Percentiles rank a stretch among this genome's conserved stretches.
phyloP scores from a whole-genome alignment of 257 asterid species.

The Plectranthus barbatus region DNA sequence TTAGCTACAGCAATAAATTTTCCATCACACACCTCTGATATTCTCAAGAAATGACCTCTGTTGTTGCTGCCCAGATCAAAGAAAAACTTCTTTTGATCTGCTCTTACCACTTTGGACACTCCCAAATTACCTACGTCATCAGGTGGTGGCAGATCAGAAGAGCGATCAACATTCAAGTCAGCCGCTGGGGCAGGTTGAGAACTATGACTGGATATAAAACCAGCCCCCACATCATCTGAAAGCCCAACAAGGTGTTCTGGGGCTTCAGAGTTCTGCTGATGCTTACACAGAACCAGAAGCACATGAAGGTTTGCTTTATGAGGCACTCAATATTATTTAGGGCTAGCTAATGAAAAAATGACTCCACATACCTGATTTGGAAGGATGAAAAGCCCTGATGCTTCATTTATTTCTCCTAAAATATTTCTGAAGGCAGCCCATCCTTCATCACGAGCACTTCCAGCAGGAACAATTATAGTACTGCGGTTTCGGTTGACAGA shows the following conservation, averaged over 20 bases:
- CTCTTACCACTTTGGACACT: slow-evolving; percentile 87
- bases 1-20: background rate
- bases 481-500: slow-evolving; percentile 97
- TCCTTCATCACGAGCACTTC: slow-evolving; percentile 87
- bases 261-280: slow-evolving; percentile 58
- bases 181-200: slow-evolving; percentile 57
- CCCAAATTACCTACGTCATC: slow-evolving; percentile 58
- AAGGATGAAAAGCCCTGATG: slow-evolving; percentile 57
- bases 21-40: slow-evolving; percentile 70
- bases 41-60: slow-evolving; percentile 89
- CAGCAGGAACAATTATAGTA: slow-evolving; percentile 98
- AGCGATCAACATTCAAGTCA: slow-evolving; percentile 54
- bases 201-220: slow-evolving; percentile 87
- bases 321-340: slow-evolving; percentile 4
- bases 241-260: slow-evolving; percentile 76
- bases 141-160: slow-evolving; percentile 64
- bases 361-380: slow-evolving; percentile 52
- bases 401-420: slow-evolving; percentile 84
- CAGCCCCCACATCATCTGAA: slow-evolving; percentile 97
- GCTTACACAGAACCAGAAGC: slow-evolving; percentile 23
- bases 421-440: slow-evolving; percentile 94
- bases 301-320: slow-evolving; percentile 13
- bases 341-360: background rate
- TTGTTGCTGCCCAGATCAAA: slow-evolving; percentile 96
- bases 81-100: slow-evolving; percentile 92